Evolutionary conservation across 192 early-diverging fungal genomes (phyloP).

Genomic region (Phlyctochytrium bullatum): DNA sequence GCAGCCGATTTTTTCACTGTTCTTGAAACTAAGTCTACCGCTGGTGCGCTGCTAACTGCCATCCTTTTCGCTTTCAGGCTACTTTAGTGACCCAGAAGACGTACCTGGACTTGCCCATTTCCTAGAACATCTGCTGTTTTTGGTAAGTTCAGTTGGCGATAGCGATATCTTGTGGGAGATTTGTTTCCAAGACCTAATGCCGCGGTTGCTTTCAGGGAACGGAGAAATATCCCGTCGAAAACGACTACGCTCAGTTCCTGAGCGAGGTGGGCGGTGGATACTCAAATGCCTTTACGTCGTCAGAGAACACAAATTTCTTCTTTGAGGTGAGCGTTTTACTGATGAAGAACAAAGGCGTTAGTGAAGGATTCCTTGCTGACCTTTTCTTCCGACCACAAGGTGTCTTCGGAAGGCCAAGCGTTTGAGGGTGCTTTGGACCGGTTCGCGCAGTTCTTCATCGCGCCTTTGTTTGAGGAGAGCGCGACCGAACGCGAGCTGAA

Average conservation of each 20-base stretch:
- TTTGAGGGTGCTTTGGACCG: slow-evolving; percentile 68
- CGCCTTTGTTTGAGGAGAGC: slow-evolving; percentile 82
- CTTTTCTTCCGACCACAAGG: too few species aligned
- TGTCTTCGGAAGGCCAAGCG: slow-evolving; percentile 2
- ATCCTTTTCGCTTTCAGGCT: slow-evolving; percentile 11
- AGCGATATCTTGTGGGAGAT: background rate
- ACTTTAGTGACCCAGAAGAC: slow-evolving; percentile 71
- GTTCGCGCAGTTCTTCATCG: slow-evolving; percentile 83
- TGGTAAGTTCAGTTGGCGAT: background rate
- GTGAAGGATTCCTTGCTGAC: too few species aligned
- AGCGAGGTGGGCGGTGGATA: slow-evolving; percentile 66
- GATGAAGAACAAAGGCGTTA: slow-evolving; percentile 28
- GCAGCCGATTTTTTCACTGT: background rate
- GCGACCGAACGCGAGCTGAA: slow-evolving; percentile 88
- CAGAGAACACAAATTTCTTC: slow-evolving; percentile 82
- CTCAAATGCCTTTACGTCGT: slow-evolving; percentile 78
- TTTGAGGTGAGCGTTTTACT: slow-evolving; percentile 73
- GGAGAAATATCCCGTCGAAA: slow-evolving; percentile 70
- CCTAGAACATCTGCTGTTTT: slow-evolving; percentile 65
- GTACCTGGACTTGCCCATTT: slow-evolving; percentile 78
- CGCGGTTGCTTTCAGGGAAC: slow-evolving; percentile 25
- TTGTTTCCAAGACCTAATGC: background rate
- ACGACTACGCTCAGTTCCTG: slow-evolving; percentile 73
- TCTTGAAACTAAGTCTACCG: background rate
- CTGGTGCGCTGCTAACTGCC: background rate